Percentiles rank a stretch among this genome's conserved stretches.
Evolutionary conservation across 1,139 yeast species (phyloP).

Genomic region (Blastobotrys raffinosifermentans): DNA sequence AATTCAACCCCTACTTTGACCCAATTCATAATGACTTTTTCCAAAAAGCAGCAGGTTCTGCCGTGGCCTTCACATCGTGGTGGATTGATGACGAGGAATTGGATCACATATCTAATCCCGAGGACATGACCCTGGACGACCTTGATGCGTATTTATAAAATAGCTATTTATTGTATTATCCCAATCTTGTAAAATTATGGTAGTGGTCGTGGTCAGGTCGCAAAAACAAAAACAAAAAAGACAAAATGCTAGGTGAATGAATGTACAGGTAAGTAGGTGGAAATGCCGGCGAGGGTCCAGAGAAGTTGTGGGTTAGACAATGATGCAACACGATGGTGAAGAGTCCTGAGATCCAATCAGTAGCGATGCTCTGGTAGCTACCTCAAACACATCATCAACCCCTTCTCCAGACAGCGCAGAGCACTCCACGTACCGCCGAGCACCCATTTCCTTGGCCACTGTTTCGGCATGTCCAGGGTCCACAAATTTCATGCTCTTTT

Average conservation of each 20-base stretch:
- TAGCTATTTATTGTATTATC: too few species aligned
- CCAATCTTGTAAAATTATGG: too few species aligned
- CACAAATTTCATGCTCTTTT: slow-evolving; percentile 72
- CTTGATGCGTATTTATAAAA: slow-evolving; percentile 11
- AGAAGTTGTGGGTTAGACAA: slow-evolving; percentile 12
- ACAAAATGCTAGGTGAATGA: neutral
- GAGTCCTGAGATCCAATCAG: slow-evolving; percentile 17
- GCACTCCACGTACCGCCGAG: slow-evolving; percentile 82
- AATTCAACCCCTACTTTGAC: slow-evolving; percentile 26
- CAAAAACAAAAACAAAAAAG: neutral
- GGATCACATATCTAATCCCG: slow-evolving; percentile 19
- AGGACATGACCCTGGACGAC: slow-evolving; percentile 19
- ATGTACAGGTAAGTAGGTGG: neutral
- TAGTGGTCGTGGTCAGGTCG: slow-evolving; percentile 1
- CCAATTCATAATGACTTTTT: slow-evolving; percentile 11
- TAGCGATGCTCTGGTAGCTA: slow-evolving; percentile 77
- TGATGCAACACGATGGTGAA: slow-evolving; percentile 19
- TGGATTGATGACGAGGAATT: slow-evolving; percentile 15
- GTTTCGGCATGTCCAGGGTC: slow-evolving; percentile 71
- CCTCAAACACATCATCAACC: slow-evolving; percentile 84
- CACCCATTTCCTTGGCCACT: slow-evolving; percentile 84
- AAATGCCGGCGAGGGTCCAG: neutral
- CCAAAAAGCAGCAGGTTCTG: slow-evolving; percentile 9
- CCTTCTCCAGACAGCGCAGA: slow-evolving; percentile 90
- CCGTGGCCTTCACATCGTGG: slow-evolving; percentile 12